Base-by-base conservation (phyloP, 768 basidiomycete genomes). In the Suillus discolor region DNA sequence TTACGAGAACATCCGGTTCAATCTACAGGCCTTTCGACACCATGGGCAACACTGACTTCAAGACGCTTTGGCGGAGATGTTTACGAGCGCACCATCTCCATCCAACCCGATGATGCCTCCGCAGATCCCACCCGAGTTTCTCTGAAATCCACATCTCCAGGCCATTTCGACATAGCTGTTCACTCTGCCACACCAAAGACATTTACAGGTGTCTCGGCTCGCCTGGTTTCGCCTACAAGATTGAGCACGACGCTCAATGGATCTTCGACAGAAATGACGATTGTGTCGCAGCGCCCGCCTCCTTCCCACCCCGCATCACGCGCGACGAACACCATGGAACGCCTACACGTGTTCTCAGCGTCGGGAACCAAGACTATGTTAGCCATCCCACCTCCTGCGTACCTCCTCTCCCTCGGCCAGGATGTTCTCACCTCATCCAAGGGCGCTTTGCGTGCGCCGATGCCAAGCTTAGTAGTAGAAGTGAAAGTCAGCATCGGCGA, bases 381-480 rank as follows among this genome's bases (percentile, higher is more conserved):
- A 16, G 78, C 88, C 23, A 72, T 89, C n/a, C 87, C 90, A 4
- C 81, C 89, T 25, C 91, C 93, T 0, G 81, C 82, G 23, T 94
- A 92, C 91, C 77, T 90, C 42, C 74, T 87, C 44, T 86, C 88
- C 3, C 79, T 92, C 11, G 88, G 86, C n/a, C 85, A 83, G 4
- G 89, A 89, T 63, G 77, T 85, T 13, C 72, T 86, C 20, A 80
- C 77, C 36, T 82, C 85, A 7, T 81, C 82, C 28, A 88, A 87
- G 71, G 89, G 91, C 6, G 86, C 87, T 18, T 75, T 94, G 69
- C 85, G 87, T 66, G 92, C 93, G 5, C 95, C 96, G 16, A 95
- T 95, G 92, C 95, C 95, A n/a, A 93, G 93, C 74, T 83, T 95
- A 60, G 90, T 97, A 2, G 95, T 97, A 5, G 94, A 97, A 63